phyloP scores from a whole-genome alignment of 768 basidiomycete species.

The Mycena crocata region DNA sequence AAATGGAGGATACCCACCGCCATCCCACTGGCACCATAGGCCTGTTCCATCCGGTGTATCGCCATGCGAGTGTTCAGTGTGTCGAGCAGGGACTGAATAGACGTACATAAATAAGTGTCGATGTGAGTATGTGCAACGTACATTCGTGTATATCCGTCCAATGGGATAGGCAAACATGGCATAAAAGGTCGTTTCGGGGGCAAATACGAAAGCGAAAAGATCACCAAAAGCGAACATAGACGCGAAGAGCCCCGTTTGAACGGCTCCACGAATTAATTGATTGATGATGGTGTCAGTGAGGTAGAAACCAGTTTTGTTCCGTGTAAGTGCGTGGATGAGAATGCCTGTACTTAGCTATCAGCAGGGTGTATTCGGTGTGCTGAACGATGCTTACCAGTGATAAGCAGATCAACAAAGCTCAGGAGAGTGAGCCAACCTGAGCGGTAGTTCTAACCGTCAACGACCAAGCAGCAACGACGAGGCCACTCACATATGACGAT shows the following conservation, averaged over 20 bases:
- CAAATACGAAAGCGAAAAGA: slow-evolving; percentile 49
- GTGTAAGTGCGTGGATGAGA: slow-evolving; percentile 47
- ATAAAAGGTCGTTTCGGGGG: slow-evolving; percentile 42
- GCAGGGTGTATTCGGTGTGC: background rate
- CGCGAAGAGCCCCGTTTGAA: slow-evolving; percentile 62
- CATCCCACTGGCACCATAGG: too few species aligned
- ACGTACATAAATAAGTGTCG: too few species aligned
- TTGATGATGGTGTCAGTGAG: slow-evolving; percentile 65
- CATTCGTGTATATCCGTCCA: slow-evolving; percentile 60
- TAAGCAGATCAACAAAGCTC: slow-evolving; percentile 55
- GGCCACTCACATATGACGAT: too few species aligned
- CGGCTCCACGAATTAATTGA: slow-evolving; percentile 64
- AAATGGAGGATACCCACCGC: too few species aligned
- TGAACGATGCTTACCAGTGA: slow-evolving; percentile 51
- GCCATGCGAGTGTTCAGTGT: too few species aligned
- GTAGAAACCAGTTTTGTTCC: slow-evolving; percentile 62
- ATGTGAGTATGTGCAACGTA: too few species aligned
- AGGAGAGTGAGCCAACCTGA: slow-evolving; percentile 64
- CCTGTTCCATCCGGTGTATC: too few species aligned
- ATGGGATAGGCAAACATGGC: slow-evolving; percentile 51
- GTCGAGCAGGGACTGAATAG: too few species aligned
- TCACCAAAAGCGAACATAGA: slow-evolving; percentile 64
- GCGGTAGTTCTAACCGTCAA: too few species aligned
- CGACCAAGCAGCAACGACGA: too few species aligned
- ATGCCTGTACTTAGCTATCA: slow-evolving; percentile 32